Evolutionary conservation across 73 alveolate genomes (phyloP), one percentile per base, ranked within the genome.

Genomic region (Stentor roeselii): DNA sequence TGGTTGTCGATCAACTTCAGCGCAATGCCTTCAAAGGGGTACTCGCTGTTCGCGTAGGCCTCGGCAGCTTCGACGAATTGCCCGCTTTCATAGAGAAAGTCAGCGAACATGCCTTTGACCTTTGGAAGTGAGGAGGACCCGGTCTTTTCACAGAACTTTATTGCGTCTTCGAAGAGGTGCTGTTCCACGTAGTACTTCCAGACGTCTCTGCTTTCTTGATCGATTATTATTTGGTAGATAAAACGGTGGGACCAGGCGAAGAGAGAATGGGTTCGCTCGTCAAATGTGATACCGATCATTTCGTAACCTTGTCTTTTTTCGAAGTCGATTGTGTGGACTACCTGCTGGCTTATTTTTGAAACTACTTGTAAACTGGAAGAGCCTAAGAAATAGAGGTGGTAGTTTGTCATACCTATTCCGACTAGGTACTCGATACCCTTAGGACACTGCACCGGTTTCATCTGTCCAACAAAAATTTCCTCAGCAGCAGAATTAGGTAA

Each of bases 11-110:
- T 83, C 92, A 85, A 92, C 85, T 92, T 93, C 42, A 93, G 88
- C 39, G 96, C 78, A 27, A 95, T 97, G 78, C 90, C 97, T 86
- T 93, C 99, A 83, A 95, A 93, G 60, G 92, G 91, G 83, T 90
- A 92, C 84, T 93, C 93, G 0, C 95, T 86, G 50, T 82, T 41
- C 36, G 97, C 80, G 84, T 83, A 95, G 82, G 86, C 91, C 59
- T 91, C 93, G n/a, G 95, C 96, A 0, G 97, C 96, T 58, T 77
- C 80, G 35, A 78, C 85, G 60, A 86, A 89, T 40, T 91, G 87
- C 37, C 95, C 97, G 84, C 93, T 89, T 32, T 85, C 93, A 84
- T 85, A 93, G 42, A 86, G 75, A 75, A 93, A 90, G 77, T 92
- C 98, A 35, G 98, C 99, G 77, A 90, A 91, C 59, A 89, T 85